Evolutionary conservation across 768 basidiomycete genomes (phyloP), one percentile per base, ranked within the genome.

Genomic region (Boletus subparvulus): DNA sequence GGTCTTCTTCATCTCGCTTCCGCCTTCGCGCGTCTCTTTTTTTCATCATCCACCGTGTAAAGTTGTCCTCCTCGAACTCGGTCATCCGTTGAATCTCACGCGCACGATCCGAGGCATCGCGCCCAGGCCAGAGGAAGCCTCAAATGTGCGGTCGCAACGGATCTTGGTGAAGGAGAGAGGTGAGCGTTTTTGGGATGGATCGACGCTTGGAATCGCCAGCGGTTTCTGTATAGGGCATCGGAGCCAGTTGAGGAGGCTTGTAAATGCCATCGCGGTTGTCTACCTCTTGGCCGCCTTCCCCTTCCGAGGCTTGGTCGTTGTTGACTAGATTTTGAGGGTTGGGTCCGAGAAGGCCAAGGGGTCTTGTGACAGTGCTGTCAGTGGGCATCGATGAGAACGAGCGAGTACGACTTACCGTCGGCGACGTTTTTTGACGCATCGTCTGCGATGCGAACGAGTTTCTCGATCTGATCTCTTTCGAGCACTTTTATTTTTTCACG

Each of bases 401-500:
- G 17, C 17, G 8, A 14, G 43, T 6, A 35, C 3, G 50, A 62
- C 79, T 55, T 64, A 91, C 92, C 93, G 58, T 92, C 84, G 6
- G 77, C 72, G 14, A 77, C 72, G 35, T 75, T 68, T 47, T 72
- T 64, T 0, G 74, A 72, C 17, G 79, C 75, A 62, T 90, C 86
- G 54, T 87, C 84, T 1, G 92, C 88, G 6, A 90, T 73, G 57
- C 83, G 81, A 28, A 95, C 83, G 17, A 99, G 83, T 69, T 98
- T 98, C 62, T 98, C 94, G 64, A 99, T 92, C 70, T 98, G 97
- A 71, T 99, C n/a, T n/a, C 79, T 78, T 72, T 98, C 95, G 24
- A 99, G 79, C 0, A 84, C 80, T 56, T 88, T 87, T 47, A 89
- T 80, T 75, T 97, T 98, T 69, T 99, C 97, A 44, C 98, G 81